Evolutionary conservation across 2,329 filamentous ascomycete genomes (phyloP), one percentile per base, ranked within the genome.

Genomic region (Zasmidium angulare): DNA sequence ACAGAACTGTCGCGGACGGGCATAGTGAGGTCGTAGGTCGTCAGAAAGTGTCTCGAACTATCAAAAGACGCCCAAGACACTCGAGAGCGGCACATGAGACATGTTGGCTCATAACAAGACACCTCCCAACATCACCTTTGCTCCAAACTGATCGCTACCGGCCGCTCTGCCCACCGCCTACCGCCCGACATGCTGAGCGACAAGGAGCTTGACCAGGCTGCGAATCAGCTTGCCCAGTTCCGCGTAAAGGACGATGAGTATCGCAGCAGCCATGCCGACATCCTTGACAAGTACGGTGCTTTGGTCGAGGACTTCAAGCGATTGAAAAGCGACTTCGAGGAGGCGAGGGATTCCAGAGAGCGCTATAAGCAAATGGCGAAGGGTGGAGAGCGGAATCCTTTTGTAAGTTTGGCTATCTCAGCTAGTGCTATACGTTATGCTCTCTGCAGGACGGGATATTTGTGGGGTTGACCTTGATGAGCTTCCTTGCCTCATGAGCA

Each of bases 311-410:
- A 80, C 59, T 86, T 86, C 71, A 81, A 77, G 58, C 75, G 77
- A 0, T 74, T 87, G 26, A 84, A 82, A 67, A 83, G 78, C 61
- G 81, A 85, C 61, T 84, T 82, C 55, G 83, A 86, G 63, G 81
- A 85, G 62, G 82, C 82, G 61, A 78, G 81, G 46, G 81, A 82
- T 51, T 63, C 77, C 0, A 74, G 82, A 2, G 82, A 85, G 60
- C 79, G 78, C 46, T 85, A 84, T 74, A 85, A 85, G 66, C 78
- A 81, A 65, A 69, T 82, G 56, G 79, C 79, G 3, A 75, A 77
- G 53, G 60, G 66, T 24, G 68, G 78, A 67, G 74, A 83, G 22
- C 79, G 81, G 20, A 83, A 83, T 61, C 81, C 84, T 0, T 88
- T 87, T 64, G 83, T 84, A 43, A 43, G 36, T 43, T 29, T 29